Evolutionary conservation across 176 grass and related monocot genomes (phyloP).

Genomic region (Musa troglodytarum): DNA sequence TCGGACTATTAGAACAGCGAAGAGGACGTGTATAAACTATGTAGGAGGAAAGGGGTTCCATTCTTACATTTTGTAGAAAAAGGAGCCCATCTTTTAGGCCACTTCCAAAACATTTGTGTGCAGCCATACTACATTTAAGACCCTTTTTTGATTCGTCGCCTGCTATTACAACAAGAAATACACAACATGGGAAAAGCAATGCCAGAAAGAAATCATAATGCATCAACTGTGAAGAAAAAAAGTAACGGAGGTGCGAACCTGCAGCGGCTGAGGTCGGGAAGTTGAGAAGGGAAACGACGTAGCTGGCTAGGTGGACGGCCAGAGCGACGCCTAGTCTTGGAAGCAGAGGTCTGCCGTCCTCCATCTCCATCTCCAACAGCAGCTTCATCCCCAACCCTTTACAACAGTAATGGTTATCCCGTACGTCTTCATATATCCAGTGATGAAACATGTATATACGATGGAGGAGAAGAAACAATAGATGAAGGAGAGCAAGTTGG

Average conservation of each 20-base stretch:
- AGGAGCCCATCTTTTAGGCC: conserved; percentile 6
- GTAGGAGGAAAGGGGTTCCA: not conserved
- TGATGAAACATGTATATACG: not conserved
- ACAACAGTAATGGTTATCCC: not conserved
- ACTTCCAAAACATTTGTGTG: not conserved
- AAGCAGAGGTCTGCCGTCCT: conserved; percentile 10
- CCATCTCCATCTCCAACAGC: not conserved
- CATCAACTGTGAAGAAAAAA: not conserved
- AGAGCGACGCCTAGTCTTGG: not conserved
- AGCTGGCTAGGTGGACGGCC: conserved; percentile 13
- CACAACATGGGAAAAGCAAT: not conserved
- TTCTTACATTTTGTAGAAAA: conserved; percentile 6
- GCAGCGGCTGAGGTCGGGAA: not conserved
- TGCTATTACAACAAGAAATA: not conserved
- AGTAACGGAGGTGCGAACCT: not conserved
- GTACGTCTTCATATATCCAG: not conserved
- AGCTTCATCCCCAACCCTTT: not conserved
- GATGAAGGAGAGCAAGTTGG: too few relatives aligned
- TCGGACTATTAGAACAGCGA: too few relatives aligned
- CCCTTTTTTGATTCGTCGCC: not conserved
- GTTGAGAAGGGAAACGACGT: not conserved
- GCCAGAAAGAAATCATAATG: not conserved
- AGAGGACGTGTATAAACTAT: too few relatives aligned
- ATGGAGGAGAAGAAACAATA: too few relatives aligned
- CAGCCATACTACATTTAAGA: not conserved